Percentiles rank a stretch among this genome's conserved stretches.
phyloP scores from a whole-genome alignment of 331 rosid species.

The Pyracantha coccinea region DNA sequence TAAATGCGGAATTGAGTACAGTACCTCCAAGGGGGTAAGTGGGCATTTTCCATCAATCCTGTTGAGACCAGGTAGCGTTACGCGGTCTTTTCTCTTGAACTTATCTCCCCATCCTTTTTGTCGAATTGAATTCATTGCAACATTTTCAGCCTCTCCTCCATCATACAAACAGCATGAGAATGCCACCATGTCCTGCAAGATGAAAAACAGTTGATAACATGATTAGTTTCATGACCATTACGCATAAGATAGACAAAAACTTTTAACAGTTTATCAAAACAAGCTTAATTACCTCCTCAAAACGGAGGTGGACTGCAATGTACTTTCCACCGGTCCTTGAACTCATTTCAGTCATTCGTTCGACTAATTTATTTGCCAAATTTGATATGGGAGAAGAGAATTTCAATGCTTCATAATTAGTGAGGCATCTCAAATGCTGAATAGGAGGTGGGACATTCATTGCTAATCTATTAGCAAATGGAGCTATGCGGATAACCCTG shows the following conservation, averaged over 20 bases:
- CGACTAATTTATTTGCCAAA: conserved; percentile 58
- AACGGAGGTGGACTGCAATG: conserved; percentile 83
- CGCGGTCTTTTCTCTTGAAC: conserved; percentile 66
- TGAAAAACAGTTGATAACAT: not conserved
- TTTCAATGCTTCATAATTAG: conserved; percentile 82
- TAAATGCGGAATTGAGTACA: not conserved
- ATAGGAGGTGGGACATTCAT: conserved; percentile 88
- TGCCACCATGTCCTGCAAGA: conserved; percentile 90
- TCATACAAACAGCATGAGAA: conserved; percentile 93
- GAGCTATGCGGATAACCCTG: conserved; percentile 86
- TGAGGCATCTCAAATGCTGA: conserved; percentile 83
- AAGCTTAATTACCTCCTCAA: conserved; percentile 78
- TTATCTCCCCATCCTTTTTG: conserved; percentile 81
- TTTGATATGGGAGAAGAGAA: conserved; percentile 67
- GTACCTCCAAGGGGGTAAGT: conserved; percentile 86
- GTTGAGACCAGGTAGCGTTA: conserved; percentile 56
- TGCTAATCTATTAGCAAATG: conserved; percentile 92
- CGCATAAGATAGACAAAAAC: not conserved
- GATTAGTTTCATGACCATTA: conserved; percentile 2
- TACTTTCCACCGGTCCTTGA: conserved; percentile 65
- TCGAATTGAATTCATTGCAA: conserved; percentile 73
- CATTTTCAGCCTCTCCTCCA: conserved; percentile 72
- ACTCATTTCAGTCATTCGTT: conserved; percentile 69
- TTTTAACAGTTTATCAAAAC: not conserved
- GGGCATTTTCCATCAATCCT: conserved; percentile 94